Percentiles rank a stretch among this genome's conserved stretches.
These are phyloP conservation scores for Macrophomina tecta DNA, from an alignment of 2,329 filamentous ascomycete genomes.

Conservation along the genomic window DNA sequence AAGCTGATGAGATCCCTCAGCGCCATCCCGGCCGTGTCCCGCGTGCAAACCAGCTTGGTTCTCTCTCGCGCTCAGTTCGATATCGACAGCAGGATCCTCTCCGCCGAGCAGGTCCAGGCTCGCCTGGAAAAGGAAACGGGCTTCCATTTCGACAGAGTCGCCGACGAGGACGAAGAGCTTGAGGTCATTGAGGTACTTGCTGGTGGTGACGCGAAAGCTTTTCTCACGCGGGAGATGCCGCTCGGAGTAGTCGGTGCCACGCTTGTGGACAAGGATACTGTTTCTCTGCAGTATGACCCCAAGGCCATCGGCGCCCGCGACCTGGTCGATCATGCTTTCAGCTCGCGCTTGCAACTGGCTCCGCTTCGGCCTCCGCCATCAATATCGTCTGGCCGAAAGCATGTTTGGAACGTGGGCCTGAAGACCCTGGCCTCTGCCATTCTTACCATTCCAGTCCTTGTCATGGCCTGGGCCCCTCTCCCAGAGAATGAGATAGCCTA, in stretches of 20 bases:
- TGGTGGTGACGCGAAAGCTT: slow-evolving; percentile 39
- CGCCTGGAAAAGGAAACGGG: slow-evolving; percentile 63
- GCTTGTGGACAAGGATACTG: slow-evolving; percentile 33
- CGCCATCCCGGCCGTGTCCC: slow-evolving; percentile 56
- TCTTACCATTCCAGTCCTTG: slow-evolving; percentile 56
- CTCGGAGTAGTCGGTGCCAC: slow-evolving; percentile 41
- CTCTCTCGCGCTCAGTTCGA: slow-evolving; percentile 70
- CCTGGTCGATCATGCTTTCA: slow-evolving; percentile 22
- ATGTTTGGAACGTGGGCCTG: slow-evolving; percentile 18
- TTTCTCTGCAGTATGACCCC: slow-evolving; percentile 57
- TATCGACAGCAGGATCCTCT: slow-evolving; percentile 50
- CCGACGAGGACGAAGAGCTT: slow-evolving; percentile 47
- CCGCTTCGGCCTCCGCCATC: slow-evolving; percentile 45
- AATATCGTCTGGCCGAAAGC: slow-evolving; percentile 43
- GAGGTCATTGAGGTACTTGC: slow-evolving; percentile 61
- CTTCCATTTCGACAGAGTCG: slow-evolving; percentile 63
- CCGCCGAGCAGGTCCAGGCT: slow-evolving; percentile 52
- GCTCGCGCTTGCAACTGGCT: slow-evolving; percentile 36
- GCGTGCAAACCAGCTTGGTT: slow-evolving; percentile 69
- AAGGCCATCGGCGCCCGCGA: slow-evolving; percentile 56
- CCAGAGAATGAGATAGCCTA: slow-evolving; percentile 54
- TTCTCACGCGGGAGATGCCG: slow-evolving; percentile 48
- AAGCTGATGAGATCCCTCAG: slow-evolving; percentile 63
- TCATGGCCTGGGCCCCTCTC: slow-evolving; percentile 71
- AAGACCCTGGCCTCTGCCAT: slow-evolving; percentile 49